Conservation (phyloP, 768 basidiomycete species). For the Pleurotus ostreatus region DNA sequence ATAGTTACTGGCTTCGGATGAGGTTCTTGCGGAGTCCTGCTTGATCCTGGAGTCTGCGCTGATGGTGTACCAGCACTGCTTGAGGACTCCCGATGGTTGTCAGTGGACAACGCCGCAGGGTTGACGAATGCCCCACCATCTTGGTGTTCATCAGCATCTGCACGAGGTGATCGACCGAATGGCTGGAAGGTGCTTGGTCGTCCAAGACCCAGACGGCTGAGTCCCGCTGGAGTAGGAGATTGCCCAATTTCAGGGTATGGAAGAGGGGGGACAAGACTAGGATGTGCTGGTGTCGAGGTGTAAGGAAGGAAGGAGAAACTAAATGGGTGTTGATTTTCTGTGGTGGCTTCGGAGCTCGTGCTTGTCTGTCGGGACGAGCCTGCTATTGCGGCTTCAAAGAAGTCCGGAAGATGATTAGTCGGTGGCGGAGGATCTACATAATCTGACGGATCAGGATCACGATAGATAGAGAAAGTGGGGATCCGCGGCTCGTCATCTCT, state of each 20-base stretch:
- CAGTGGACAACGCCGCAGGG: conserved; percentile 32
- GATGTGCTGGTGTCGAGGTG: conserved; percentile 48
- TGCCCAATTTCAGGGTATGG: conserved; percentile 18
- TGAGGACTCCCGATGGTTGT: conserved; percentile 19
- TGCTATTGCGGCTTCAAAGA: conserved; percentile 42
- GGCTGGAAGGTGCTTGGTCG: conserved; percentile 30
- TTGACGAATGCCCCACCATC: conserved; percentile 31
- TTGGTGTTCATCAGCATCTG: conserved; percentile 29
- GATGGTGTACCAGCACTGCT: conserved; percentile 32
- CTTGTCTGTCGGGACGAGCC: conserved; percentile 18
- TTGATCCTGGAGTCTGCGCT: not conserved
- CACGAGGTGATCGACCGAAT: conserved; percentile 42
- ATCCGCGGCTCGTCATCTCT: conserved; percentile 20
- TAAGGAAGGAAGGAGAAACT: conserved; percentile 47
- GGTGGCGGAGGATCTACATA: conserved; percentile 45
- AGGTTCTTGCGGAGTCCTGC: conserved; percentile 20
- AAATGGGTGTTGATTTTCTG: conserved; percentile 54
- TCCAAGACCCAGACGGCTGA: not conserved
- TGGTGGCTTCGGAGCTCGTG: conserved; percentile 44
- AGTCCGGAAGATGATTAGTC: conserved; percentile 47
- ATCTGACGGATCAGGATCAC: conserved; percentile 31
- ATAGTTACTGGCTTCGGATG: conserved; percentile 63
- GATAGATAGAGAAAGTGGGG: conserved; percentile 46
- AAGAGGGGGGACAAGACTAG: conserved; percentile 26
- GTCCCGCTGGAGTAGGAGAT: conserved; percentile 47